Evolutionary conservation across 768 basidiomycete genomes (phyloP), one percentile per base, ranked within the genome.

Genomic region (Rhizopogon vulgaris): DNA sequence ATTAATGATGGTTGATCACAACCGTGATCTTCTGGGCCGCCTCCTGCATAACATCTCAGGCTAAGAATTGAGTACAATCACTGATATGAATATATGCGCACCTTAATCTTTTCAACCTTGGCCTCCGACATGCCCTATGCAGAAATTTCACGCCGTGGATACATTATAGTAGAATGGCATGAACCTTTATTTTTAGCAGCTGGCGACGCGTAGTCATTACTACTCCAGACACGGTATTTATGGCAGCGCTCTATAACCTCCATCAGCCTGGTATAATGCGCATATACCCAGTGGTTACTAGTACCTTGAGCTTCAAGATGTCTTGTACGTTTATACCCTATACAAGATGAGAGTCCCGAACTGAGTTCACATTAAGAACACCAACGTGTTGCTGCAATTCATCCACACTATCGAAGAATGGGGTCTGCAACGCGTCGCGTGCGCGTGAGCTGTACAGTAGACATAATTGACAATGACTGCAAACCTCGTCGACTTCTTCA

Each of bases 31-130:
- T 96, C 54, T 88, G 81, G 8, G 91, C 91, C 6, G 89, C 90
- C 74, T 96, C 94, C 90, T 94, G 37, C 45, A 18, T 17, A 40
- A 30, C 27, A 24, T 34, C 9, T 32, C 34, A 15, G 32, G 11
- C 25, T 45, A 12, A 32, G 14, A 34, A 22, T n/a, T n/a, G 17
- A 27, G 14, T 10, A 25, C 40, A 37, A 38, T 45, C 36, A 45
- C 27, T 22, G 9, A 36, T 34, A 25, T 49, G 59, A 59, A 53
- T 62, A 54, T 52, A 56, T 52, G 51, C 64, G 38, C 52, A 80
- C 92, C 74, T 95, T 95, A 61, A 97, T 90, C 67, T 98, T 98
- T 63, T 98, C 94, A 2, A 98, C 93, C 66, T 98, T 98, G 0
- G 94, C 89, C 60, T 96, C 94, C 3, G 94, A 94, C 78, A 95